Evolutionary conservation across 179 eudicot genomes (phyloP), one percentile per base, ranked within the genome.

Genomic region (Monotropa hypopitys): DNA sequence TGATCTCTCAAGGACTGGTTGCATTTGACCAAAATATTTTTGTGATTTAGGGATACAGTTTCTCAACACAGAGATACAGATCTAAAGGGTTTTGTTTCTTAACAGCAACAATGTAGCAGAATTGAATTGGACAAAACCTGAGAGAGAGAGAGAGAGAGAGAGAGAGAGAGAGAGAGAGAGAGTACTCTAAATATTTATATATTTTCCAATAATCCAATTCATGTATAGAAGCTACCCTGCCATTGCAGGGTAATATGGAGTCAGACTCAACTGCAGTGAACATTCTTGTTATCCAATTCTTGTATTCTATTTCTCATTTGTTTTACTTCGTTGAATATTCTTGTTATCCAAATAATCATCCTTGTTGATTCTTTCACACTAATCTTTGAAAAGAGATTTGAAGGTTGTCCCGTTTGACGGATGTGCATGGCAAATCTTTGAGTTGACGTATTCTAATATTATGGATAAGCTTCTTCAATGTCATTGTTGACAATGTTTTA

Each of bases 201-300:
- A 80, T 81, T 65, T 73, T 78, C 70, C 76, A 73, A 82, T 78
- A 84, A 81, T 76, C 61, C 49, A 57, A 77, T 80, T 76, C 83
- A 59, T 87, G 94, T 88, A 90, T 84, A 90, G 91, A 88, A 85
- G 73, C 75, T 57, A 57, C 86, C 90, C 89, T 86, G 88, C 87
- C 86, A 87, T 90, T 86, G 63, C 87, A 77, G 88, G 88, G 84
- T 83, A 77, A 80, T 77, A 78, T 75, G 72, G 63, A 81, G 72
- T 83, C 85, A n/a, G 74, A 67, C 80, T 81, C 20, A 16, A 61
- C 38, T 61, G 78, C 81, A 75, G 75, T 84, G 88, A 84, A 88
- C 81, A 84, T 28, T 26, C 4, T 35, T 35, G 1, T 4, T 38
- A 38, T n/a, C n/a, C n/a, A n/a, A n/a, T n/a, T n/a, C n/a, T n/a